A percentile compares a stretch with the other conserved stretches of the same genome.
Conservation (phyloP, 441 rosid species). For the Rhodomyrtus psidioides region DNA sequence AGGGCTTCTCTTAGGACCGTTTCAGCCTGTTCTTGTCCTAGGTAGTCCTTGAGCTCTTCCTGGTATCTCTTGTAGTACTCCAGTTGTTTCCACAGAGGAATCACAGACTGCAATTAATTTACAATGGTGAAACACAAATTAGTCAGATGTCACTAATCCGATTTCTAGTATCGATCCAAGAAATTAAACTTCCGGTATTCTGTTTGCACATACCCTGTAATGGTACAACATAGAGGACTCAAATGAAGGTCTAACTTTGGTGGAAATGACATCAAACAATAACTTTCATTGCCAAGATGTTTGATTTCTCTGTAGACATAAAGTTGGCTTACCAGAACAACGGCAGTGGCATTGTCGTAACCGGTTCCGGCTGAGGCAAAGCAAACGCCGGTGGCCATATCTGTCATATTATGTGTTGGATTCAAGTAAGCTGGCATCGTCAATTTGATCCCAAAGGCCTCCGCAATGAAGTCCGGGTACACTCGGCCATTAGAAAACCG, state of each 20-base stretch:
- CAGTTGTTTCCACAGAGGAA: slow-evolving; percentile 55
- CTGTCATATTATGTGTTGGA: slow-evolving; percentile 31
- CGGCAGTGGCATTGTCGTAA: slow-evolving; percentile 45
- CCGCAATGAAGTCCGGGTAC: slow-evolving; percentile 42
- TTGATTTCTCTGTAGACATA: background rate
- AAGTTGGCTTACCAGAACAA: slow-evolving; percentile 38
- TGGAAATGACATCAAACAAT: background rate
- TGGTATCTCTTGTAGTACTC: slow-evolving; percentile 54
- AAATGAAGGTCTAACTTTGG: background rate
- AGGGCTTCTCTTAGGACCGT: slow-evolving; percentile 30
- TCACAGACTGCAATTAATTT: slow-evolving; percentile 37
- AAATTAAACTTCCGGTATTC: background rate
- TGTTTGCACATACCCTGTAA: background rate
- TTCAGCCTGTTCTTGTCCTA: slow-evolving; percentile 32
- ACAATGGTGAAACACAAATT: background rate
- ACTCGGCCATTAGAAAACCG: slow-evolving; percentile 56
- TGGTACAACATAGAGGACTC: background rate
- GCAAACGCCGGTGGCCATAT: slow-evolving; percentile 49
- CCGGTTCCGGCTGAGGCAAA: slow-evolving; percentile 72
- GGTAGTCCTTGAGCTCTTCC: slow-evolving; percentile 20
- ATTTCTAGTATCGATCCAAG: background rate
- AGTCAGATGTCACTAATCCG: background rate
- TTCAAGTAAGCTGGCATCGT: slow-evolving; percentile 51
- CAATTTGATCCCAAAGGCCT: slow-evolving; percentile 47
- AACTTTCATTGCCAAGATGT: background rate